Evolutionary conservation across 23 red algal species (phyloP).

Genomic region (Gracilaria caudata): DNA sequence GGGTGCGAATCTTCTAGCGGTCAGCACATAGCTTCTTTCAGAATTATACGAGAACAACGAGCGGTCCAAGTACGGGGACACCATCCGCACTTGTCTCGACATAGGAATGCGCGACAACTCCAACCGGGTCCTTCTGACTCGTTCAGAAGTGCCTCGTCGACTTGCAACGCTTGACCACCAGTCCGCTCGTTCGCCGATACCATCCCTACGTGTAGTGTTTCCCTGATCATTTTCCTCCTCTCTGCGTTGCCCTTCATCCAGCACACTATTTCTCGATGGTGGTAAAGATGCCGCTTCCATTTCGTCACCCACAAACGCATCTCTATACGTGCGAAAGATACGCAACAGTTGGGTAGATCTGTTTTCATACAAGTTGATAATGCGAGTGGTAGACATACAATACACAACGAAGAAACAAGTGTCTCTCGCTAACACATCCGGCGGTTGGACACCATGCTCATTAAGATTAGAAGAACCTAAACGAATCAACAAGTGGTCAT

Average conservation of each 20-base stretch:
- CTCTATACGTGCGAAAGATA: constrained; percentile 26
- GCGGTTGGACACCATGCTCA: not conserved
- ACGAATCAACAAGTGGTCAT: constrained; percentile 70
- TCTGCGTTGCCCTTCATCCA: not conserved
- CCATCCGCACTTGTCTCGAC: constrained; percentile 47
- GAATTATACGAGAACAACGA: constrained; percentile 79
- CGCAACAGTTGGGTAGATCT: constrained; percentile 44
- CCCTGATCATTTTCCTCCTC: not conserved
- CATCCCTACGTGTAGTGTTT: not conserved
- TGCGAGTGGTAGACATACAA: constrained; percentile 50
- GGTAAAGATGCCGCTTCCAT: constrained; percentile 30
- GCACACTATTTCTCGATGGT: constrained; percentile 1
- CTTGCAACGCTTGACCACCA: not conserved
- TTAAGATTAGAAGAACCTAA: constrained; percentile 50
- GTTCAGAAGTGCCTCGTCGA: not conserved
- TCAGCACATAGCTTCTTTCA: constrained; percentile 50
- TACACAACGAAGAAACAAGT: constrained; percentile 74
- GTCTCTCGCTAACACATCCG: not conserved
- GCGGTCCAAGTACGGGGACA: constrained; percentile 79
- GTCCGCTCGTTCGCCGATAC: not conserved
- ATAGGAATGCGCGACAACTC: constrained; percentile 57
- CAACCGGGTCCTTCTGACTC: constrained; percentile 1
- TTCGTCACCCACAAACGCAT: constrained; percentile 40
- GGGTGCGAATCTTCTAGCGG: constrained; percentile 33
- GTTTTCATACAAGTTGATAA: constrained; percentile 69